phyloP scores from a whole-genome alignment of 2,329 filamentous ascomycete genomes.

The Phyllosticta citriasiana region DNA sequence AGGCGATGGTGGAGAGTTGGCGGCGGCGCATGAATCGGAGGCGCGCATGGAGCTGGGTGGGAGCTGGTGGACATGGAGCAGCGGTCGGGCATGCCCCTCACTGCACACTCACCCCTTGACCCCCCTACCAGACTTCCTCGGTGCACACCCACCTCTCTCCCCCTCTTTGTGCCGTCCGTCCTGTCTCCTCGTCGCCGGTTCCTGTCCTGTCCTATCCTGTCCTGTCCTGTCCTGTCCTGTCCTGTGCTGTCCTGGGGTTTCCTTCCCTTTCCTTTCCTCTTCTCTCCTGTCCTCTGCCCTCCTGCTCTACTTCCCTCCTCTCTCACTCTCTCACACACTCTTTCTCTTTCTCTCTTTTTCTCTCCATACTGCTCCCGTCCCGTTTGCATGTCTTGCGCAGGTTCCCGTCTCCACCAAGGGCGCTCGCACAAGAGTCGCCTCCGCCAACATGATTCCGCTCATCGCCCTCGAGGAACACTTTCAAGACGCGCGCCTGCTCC shows the following conservation, averaged over 20 bases:
- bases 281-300: too few species aligned
- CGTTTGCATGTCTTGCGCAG: background rate
- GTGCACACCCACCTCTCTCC: background rate
- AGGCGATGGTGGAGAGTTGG: background rate
- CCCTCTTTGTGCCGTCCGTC: background rate
- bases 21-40: background rate
- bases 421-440: background rate
- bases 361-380: background rate
- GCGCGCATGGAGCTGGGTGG: background rate
- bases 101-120: too few species aligned
- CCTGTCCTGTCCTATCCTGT: too few species aligned
- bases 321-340: background rate
- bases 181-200: background rate
- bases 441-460: conserved; percentile 6
- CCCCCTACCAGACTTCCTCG: too few species aligned
- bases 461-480: conserved; percentile 8
- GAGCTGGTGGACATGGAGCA: background rate
- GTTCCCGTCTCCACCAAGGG: background rate
- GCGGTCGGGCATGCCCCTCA: too few species aligned
- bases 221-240: background rate
- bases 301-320: background rate
- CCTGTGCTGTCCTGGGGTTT: too few species aligned
- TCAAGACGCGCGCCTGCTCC: conserved; percentile 3
- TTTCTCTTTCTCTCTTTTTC: background rate
- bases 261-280: background rate